phyloP scores from a whole-genome alignment of 345 rosid species.

The Populus deltoides region DNA sequence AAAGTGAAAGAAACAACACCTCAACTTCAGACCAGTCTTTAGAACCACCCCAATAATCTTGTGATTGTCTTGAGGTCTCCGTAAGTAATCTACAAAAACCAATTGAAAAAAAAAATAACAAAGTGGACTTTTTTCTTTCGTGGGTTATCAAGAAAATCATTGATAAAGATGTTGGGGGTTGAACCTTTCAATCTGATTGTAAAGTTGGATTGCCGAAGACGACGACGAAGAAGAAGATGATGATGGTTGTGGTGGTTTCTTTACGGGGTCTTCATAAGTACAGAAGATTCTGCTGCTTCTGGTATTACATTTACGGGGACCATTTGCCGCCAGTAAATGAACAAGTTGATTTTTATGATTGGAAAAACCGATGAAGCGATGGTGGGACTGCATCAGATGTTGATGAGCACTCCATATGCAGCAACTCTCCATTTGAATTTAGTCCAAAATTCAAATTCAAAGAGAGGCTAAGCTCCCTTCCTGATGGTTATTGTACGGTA shows the following conservation, averaged over 20 bases:
- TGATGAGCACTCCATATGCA: constrained; percentile 6
- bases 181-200: constrained; percentile 87
- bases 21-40: constrained; percentile 79
- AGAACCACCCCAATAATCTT: constrained; percentile 56
- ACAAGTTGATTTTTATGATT: neutral
- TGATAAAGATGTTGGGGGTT: neutral
- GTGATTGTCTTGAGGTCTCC: constrained; percentile 78
- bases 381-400: neutral
- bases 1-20: constrained; percentile 35
- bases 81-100: constrained; percentile 61
- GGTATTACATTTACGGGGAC: neutral
- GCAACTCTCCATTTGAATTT: constrained; percentile 22
- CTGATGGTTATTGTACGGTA: neutral
- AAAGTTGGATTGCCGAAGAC: constrained; percentile 62
- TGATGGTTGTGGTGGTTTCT: constrained; percentile 33
- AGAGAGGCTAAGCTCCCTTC: neutral
- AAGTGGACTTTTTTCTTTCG: neutral
- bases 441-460: neutral
- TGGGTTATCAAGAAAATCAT: neutral
- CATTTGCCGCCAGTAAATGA: neutral
- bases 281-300: constrained; percentile 30
- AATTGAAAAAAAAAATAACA: neutral
- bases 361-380: neutral
- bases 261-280: constrained; percentile 31
- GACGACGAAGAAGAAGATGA: constrained; percentile 6